Evolutionary conservation across 805 yeast genomes (phyloP), one percentile per base, ranked within the genome.

Genomic region (Kluyveromyces aestuarii): DNA sequence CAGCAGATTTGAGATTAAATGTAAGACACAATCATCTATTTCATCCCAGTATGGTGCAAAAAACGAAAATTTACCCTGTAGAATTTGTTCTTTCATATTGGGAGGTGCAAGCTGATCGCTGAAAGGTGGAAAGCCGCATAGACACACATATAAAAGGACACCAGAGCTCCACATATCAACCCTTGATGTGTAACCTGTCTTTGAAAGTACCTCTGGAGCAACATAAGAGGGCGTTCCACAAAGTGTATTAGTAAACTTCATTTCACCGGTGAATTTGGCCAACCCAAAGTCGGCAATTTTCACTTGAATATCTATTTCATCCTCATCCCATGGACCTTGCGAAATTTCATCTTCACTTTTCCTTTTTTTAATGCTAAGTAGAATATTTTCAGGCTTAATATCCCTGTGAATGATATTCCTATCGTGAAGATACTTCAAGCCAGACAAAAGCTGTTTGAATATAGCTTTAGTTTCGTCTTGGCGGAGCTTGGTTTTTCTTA

Each of bases 221-320:
- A 86, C 93, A 59, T 86, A 86, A 0, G 91, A 88, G 0, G 95
- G 95, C 0, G 95, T 86, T 1, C 95, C 95, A 67, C 95, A 86
- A 39, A 86, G 64, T 0, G 95, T 86, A 55, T 81, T 81, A 9
- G 95, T 84, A 60, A 84, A 84, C 51, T 80, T 77, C 53, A 79
- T 67, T 55, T 83, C 88, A 7, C 91, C 91, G 41, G 85, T 72
- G 43, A 71, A 68, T 55, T 77, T 72, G 1, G 81, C 77, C 16
- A 78, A 54, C 0, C 96, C 96, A 66, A 86, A 86, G 66, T 86
- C 95, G 1, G 91, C 93, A 45, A 86, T 83, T 59, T 86, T 86
- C 9, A 86, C 88, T 50, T 68, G 67, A 8, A 85, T 75, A 51
- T 80, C 81, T 21, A 74, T 64, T 64, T 84, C 90, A 48, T 76